Conservation (phyloP, 768 basidiomycete species). For the Tylopilus plumbeoviolaceoides region DNA sequence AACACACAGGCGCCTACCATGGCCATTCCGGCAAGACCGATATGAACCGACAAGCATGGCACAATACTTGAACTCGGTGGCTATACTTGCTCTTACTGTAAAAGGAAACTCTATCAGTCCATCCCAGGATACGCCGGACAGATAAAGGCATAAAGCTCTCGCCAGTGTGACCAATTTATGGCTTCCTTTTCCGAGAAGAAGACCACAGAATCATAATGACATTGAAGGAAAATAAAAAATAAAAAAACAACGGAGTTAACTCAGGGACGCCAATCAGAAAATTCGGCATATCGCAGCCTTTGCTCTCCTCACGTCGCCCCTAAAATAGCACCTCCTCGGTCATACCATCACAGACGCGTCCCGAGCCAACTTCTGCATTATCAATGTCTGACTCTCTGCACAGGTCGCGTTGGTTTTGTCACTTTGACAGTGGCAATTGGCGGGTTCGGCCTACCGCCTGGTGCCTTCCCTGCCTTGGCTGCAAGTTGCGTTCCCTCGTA, state of each 20-base stretch:
- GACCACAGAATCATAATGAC: neutral
- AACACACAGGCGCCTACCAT: neutral
- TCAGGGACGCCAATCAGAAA: neutral
- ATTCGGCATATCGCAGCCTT: neutral
- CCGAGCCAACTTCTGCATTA: neutral
- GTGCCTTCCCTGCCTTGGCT: neutral
- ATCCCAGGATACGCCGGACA: neutral
- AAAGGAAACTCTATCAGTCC: too few relatives aligned
- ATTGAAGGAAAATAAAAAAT: neutral
- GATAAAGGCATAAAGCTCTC: neutral
- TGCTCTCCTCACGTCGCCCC: neutral
- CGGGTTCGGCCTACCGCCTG: conserved; percentile 5
- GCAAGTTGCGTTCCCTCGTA: neutral
- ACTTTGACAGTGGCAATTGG: conserved; percentile 2
- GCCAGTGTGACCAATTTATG: neutral
- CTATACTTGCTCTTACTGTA: neutral
- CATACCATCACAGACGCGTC: neutral
- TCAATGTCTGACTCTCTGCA: neutral
- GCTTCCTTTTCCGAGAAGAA: neutral
- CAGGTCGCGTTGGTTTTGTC: conserved; percentile 4
- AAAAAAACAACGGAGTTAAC: neutral
- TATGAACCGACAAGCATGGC: too few relatives aligned
- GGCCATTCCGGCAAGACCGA: too few relatives aligned
- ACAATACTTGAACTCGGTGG: too few relatives aligned
- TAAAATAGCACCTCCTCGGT: neutral